Percentiles rank a stretch among this genome's conserved stretches.
Conservation (phyloP, 2,329 filamentous ascomycete genomes). For the Trichoderma citrinoviride region DNA sequence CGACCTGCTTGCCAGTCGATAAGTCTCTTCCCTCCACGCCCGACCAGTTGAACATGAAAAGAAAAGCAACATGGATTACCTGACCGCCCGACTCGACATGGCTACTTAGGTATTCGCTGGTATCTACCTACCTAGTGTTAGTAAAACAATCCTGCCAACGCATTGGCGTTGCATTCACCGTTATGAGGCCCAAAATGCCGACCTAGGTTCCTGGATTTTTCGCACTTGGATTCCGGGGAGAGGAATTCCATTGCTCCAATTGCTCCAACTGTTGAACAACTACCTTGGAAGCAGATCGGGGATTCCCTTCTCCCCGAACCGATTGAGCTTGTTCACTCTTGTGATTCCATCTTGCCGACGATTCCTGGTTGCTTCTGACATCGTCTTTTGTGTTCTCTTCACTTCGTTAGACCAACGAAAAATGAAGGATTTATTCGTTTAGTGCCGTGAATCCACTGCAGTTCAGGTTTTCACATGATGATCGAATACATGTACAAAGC, state of each 20-base stretch:
- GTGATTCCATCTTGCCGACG: no score
- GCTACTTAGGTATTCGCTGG: no score
- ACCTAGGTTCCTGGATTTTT: no score
- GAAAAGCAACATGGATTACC: slow-evolving; percentile 2
- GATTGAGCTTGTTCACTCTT: neutral
- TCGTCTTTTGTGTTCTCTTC: neutral
- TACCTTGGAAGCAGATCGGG: neutral
- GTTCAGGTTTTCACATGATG: no score
- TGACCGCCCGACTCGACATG: neutral
- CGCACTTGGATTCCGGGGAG: no score
- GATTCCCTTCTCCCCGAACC: neutral
- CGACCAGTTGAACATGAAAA: neutral
- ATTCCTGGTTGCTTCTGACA: neutral
- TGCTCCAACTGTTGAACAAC: no score
- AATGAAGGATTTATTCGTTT: no score
- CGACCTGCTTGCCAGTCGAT: neutral
- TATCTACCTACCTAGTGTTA: no score
- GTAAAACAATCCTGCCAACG: slow-evolving; percentile 5
- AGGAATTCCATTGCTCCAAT: no score
- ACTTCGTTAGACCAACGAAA: no score
- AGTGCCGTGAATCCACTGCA: no score
- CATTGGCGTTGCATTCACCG: neutral
- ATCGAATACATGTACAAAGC: no score
- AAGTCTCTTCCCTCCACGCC: neutral
- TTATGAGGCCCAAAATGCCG: neutral